Evolutionary conservation across 2,329 filamentous ascomycete genomes (phyloP).

Genomic region (Botrytis aclada): DNA sequence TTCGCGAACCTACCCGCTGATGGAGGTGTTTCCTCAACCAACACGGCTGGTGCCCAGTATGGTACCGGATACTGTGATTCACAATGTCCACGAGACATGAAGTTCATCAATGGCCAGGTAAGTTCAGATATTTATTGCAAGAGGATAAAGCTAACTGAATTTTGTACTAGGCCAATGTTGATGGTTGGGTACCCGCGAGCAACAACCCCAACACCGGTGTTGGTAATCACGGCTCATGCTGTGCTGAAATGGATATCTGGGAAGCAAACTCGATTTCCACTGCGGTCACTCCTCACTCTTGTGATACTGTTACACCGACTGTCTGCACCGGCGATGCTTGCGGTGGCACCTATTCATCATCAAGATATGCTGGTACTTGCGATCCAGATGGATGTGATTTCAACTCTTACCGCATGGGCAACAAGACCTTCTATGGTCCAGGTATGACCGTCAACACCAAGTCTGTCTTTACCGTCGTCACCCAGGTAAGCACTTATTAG

Average conservation of each 20-base stretch:
- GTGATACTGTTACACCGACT: constrained; percentile 43
- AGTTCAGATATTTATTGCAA: not conserved
- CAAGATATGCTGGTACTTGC: constrained; percentile 53
- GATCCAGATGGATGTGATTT: constrained; percentile 62
- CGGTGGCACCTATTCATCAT: constrained; percentile 42
- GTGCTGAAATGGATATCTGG: constrained; percentile 67
- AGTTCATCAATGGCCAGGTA: constrained; percentile 52
- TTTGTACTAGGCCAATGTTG: constrained; percentile 6
- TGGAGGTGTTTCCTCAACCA: constrained; percentile 52
- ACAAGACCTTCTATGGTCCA: constrained; percentile 54
- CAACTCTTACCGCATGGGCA: constrained; percentile 58
- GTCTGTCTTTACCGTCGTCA: constrained; percentile 55
- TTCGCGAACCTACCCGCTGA: constrained; percentile 60
- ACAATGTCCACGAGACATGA: constrained; percentile 52
- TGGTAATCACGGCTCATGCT: constrained; percentile 58
- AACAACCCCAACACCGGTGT: constrained; percentile 52
- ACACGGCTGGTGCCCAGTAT: constrained; percentile 56
- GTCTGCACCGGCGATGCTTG: constrained; percentile 43
- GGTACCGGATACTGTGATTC: constrained; percentile 64
- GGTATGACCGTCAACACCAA: constrained; percentile 53
- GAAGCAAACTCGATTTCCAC: constrained; percentile 59
- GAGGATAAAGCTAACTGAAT: not conserved
- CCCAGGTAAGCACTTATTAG: constrained; percentile 40
- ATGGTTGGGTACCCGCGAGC: constrained; percentile 32
- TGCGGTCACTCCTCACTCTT: constrained; percentile 58